Percentiles rank a stretch among this genome's conserved stretches.
These are phyloP conservation scores for Ophiognomonia clavigignenti-juglandacearum DNA, from an alignment of 2,329 filamentous ascomycete genomes.

Conservation along the genomic window DNA sequence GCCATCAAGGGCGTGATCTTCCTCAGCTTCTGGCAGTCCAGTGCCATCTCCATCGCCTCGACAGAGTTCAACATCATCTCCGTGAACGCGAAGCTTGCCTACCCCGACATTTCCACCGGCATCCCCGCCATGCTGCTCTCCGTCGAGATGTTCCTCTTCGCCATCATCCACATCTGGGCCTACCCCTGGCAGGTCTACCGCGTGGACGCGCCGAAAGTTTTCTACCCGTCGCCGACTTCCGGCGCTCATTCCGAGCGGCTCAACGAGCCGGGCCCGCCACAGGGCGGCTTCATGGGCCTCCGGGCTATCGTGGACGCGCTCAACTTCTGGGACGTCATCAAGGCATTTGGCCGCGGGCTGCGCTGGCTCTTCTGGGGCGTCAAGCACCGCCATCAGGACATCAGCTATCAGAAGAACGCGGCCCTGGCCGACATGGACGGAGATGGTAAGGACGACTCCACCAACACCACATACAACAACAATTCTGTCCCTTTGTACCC, in stretches of 20 bases:
- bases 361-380: slow-evolving; percentile 77
- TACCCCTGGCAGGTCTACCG: slow-evolving; percentile 73
- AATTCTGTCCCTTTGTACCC: slow-evolving; percentile 22
- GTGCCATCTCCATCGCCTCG: slow-evolving; percentile 45
- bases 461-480: slow-evolving; percentile 22
- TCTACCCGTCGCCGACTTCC: slow-evolving; percentile 41
- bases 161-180: slow-evolving; percentile 74
- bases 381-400: slow-evolving; percentile 51
- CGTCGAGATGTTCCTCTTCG: slow-evolving; percentile 80
- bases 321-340: slow-evolving; percentile 79
- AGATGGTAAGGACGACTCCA: slow-evolving; percentile 29
- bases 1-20: slow-evolving; percentile 91
- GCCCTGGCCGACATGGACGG: slow-evolving; percentile 17
- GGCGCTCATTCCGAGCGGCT: slow-evolving; percentile 34
- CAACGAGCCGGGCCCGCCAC: slow-evolving; percentile 45
- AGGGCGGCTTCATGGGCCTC: slow-evolving; percentile 60
- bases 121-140: slow-evolving; percentile 75
- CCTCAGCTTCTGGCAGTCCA: slow-evolving; percentile 80
- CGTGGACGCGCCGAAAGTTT: slow-evolving; percentile 36
- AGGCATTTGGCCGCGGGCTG: slow-evolving; percentile 71
- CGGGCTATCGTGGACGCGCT: slow-evolving; percentile 66
- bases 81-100: slow-evolving; percentile 56
- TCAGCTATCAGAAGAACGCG: slow-evolving; percentile 41
- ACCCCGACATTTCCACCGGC: slow-evolving; percentile 74
- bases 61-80: slow-evolving; percentile 56